Evolutionary conservation across 2,329 filamentous ascomycete species (phyloP).

Genomic region (Dichotomopilus funicola): DNA sequence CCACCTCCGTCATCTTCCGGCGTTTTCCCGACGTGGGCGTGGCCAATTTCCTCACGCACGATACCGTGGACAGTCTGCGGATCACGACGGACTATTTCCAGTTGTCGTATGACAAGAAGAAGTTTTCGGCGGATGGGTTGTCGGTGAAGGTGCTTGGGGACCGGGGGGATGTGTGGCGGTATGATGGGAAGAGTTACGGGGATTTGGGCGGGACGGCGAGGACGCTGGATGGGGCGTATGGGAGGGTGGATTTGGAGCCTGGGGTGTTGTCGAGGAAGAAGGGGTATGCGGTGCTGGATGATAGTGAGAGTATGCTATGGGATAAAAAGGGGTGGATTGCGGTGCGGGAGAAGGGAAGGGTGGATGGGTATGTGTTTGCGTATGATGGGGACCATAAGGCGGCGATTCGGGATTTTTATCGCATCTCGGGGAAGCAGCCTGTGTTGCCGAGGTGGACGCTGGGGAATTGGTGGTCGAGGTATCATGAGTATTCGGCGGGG

Average conservation of each 20-base stretch:
- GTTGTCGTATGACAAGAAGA: constrained; percentile 51
- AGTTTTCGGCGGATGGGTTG: constrained; percentile 47
- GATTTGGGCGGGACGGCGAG: constrained; percentile 38
- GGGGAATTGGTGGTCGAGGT: constrained; percentile 62
- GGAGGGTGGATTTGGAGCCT: constrained; percentile 25
- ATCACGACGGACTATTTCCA: constrained; percentile 51
- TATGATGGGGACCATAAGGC: constrained; percentile 25
- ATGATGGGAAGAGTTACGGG: constrained; percentile 36
- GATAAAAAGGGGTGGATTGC: constrained; percentile 23
- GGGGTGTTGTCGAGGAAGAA: constrained; percentile 22
- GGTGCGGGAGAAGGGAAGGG: constrained; percentile 17
- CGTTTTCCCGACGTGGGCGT: constrained; percentile 29
- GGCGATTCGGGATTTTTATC: constrained; percentile 25
- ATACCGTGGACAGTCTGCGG: constrained; percentile 42
- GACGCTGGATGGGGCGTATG: constrained; percentile 29
- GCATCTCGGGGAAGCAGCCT: constrained; percentile 34
- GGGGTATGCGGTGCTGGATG: constrained; percentile 23
- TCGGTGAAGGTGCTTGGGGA: constrained; percentile 32
- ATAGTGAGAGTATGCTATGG: constrained; percentile 25
- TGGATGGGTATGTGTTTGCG: constrained; percentile 24
- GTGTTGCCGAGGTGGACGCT: constrained; percentile 37
- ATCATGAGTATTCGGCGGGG: constrained; percentile 49
- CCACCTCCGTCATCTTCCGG: constrained; percentile 54
- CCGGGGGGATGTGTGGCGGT: constrained; percentile 45
- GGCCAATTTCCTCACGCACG: constrained; percentile 41